These are phyloP conservation scores for Stygiomarasmius scandens DNA, from an alignment of 1,284 basidiomycete species.

Conservation along the genomic window DNA sequence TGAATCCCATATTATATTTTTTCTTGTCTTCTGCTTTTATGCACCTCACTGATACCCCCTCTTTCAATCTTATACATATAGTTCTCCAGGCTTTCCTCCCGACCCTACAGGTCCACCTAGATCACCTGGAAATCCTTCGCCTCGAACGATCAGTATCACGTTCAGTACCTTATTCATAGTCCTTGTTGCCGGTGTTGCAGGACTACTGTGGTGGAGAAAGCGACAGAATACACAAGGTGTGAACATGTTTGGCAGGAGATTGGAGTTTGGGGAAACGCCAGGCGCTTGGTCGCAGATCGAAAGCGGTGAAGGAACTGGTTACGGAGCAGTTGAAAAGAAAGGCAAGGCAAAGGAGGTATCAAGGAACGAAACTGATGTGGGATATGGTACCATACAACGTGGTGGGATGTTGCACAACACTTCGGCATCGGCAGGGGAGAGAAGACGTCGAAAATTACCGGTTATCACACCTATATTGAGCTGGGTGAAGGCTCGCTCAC, in stretches of 20 bases:
- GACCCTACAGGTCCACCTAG: background rate
- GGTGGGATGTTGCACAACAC: background rate
- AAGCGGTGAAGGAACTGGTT: background rate
- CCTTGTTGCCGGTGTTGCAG: background rate
- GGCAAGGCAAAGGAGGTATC: background rate
- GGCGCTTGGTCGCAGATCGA: constrained; percentile 8
- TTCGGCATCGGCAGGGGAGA: background rate
- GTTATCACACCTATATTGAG: background rate
- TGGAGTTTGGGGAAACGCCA: constrained; percentile 12
- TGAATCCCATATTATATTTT: background rate
- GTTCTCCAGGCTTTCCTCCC: background rate
- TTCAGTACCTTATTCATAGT: background rate
- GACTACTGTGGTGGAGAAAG: constrained; percentile 3
- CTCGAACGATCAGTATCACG: no score
- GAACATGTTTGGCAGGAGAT: constrained; percentile 11
- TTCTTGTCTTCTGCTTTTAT: background rate
- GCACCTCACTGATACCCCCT: background rate
- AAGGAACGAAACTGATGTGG: background rate
- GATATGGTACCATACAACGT: background rate
- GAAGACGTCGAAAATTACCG: background rate
- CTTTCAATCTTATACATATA: background rate
- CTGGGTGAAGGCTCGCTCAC: background rate
- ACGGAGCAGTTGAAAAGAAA: background rate
- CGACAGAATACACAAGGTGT: constrained; percentile 8
- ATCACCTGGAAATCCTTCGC: background rate